A percentile compares a stretch with the other conserved stretches of the same genome.
Conservation (phyloP, 1,284 basidiomycete genomes). For the Quambalaria eucalypti region DNA sequence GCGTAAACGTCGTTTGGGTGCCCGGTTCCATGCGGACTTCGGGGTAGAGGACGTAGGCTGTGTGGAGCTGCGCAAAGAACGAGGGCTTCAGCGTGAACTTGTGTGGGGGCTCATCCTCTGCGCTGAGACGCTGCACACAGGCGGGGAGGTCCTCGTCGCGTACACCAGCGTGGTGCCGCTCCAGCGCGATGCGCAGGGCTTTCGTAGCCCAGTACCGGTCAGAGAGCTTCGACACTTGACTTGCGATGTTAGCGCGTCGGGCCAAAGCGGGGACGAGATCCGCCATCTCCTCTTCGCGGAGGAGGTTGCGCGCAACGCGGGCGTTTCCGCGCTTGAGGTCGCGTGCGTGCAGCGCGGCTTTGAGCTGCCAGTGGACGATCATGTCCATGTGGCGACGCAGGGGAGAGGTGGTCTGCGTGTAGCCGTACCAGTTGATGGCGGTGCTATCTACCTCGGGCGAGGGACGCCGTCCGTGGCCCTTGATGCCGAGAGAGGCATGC, state of each 20-base stretch:
- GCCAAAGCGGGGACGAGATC: neutral
- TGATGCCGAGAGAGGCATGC: constrained; percentile 67
- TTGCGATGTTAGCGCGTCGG: too few relatives aligned
- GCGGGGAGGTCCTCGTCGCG: too few relatives aligned
- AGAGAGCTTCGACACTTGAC: too few relatives aligned
- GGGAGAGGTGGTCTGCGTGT: constrained; percentile 77
- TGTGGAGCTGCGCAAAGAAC: neutral
- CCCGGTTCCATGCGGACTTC: neutral
- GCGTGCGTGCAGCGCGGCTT: constrained; percentile 55
- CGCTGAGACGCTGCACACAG: neutral
- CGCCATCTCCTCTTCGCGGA: neutral
- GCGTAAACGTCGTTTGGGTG: neutral
- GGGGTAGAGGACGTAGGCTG: neutral
- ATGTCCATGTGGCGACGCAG: constrained; percentile 78
- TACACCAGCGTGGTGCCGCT: too few relatives aligned
- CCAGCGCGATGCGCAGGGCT: too few relatives aligned
- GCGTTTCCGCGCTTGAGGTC: neutral
- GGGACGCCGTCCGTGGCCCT: constrained; percentile 42
- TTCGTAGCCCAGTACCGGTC: too few relatives aligned
- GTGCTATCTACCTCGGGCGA: neutral
- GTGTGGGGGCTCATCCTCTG: neutral
- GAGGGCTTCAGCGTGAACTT: neutral
- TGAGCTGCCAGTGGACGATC: constrained; percentile 87
- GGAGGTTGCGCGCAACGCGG: neutral
- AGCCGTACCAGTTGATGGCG: constrained; percentile 45